phyloP scores from a whole-genome alignment of 169 alveolate species.

The Plasmodium knowlesi region DNA sequence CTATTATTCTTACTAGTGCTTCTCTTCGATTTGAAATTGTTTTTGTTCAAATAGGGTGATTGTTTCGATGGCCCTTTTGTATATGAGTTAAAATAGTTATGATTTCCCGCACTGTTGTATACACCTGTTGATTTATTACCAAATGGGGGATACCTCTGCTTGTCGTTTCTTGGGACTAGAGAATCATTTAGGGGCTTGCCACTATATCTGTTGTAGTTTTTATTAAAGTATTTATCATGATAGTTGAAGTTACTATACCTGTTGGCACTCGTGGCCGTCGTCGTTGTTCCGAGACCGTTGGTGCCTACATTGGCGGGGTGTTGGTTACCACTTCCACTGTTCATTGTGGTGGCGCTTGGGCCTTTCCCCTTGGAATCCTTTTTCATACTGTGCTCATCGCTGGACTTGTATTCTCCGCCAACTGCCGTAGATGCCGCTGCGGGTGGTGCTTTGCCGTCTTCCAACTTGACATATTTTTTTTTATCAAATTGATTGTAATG shows the following conservation, averaged over 20 bases:
- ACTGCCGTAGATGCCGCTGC: not conserved
- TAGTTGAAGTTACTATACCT: constrained; percentile 58
- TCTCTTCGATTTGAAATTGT: constrained; percentile 28
- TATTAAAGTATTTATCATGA: constrained; percentile 67
- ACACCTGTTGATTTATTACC: constrained; percentile 14
- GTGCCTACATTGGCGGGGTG: not conserved
- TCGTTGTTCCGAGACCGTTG: not conserved
- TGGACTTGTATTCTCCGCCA: constrained; percentile 15
- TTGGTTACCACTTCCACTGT: not conserved
- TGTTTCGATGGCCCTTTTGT: constrained; percentile 38
- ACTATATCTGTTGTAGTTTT: constrained; percentile 53
- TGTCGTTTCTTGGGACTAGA: not conserved
- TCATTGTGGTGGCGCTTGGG: not conserved
- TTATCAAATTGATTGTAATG: constrained; percentile 19
- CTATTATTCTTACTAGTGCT: constrained; percentile 46
- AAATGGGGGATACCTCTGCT: constrained; percentile 16
- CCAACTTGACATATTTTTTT: constrained; percentile 17
- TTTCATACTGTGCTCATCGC: constrained; percentile 23
- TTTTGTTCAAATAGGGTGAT: constrained; percentile 10
- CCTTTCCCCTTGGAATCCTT: constrained; percentile 39
- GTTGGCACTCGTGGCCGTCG: constrained; percentile 1
- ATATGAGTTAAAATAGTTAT: constrained; percentile 1
- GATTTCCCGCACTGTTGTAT: constrained; percentile 20
- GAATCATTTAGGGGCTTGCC: constrained; percentile 36
- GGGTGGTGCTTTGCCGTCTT: constrained; percentile 21